Base-by-base conservation (phyloP, 345 rosid species). In the Combretum micranthum region DNA sequence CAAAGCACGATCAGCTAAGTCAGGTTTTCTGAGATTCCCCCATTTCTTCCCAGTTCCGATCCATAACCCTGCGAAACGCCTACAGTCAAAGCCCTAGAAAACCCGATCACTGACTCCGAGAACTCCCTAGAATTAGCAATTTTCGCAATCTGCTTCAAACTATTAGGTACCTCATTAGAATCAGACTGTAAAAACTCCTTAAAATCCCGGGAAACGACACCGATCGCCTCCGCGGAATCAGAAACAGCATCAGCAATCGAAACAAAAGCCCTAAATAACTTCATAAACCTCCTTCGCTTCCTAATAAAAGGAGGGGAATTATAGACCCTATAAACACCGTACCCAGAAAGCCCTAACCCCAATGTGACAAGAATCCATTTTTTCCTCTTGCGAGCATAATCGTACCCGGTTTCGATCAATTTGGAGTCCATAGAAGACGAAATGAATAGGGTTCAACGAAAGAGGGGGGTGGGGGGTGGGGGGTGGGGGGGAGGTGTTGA, bases 121-220 rank as follows among this genome's bases (percentile, higher is more conserved):
- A 86, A 76, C 68, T 88, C 96, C 3, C 72, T 60, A 3, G 93
- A 88, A 52, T 53, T 68, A 0, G 78, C 71, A 49, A 88, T 63
- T 67, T 86, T 86, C 1, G 83, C 80, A 51, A 88, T 79, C 71
- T 88, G 96, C 57, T 75, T 86, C 19, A 86, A 64, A 64, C 88
- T 84, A 46, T 68, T 84, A 1, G 96, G 93, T 42, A 84, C 77
- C 69, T 78, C 78, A 58, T 92, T 87, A 1, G 84, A 83, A 22
- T 84, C 79, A 21, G 96, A 88, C 58, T 57, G 71, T 46, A 83
- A 72, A 60, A 81, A 86, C 23, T 45, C 67, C 13, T 77, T 78
- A 16, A 84, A 69, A 59, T 92, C 95, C 15, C 62, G 83, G 0
- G 87, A 63, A 52, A 92, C 69, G 11, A 83, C 47, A 4, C 69